Evolutionary conservation across 257 asterid species (phyloP).

Genomic region (Cordia subcordata): DNA sequence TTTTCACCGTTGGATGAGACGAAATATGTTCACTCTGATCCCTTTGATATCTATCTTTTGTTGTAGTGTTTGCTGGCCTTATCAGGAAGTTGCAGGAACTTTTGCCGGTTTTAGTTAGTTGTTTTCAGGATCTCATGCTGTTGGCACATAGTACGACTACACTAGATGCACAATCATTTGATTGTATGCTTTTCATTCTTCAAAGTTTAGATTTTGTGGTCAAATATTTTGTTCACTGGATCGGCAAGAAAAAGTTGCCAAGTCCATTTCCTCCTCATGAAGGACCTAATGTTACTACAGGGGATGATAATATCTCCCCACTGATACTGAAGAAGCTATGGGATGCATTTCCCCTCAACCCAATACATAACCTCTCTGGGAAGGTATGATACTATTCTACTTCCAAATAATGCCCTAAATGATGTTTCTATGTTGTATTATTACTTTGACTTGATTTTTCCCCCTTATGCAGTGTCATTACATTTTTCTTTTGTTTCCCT

Average conservation of each 20-base stretch:
- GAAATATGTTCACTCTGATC: slow-evolving; percentile 5
- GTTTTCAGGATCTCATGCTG: slow-evolving; percentile 62
- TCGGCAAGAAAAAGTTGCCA: slow-evolving; percentile 24
- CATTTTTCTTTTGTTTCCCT: too few relatives aligned
- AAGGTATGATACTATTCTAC: slow-evolving; percentile 37
- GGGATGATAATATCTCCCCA: slow-evolving; percentile 38
- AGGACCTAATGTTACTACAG: slow-evolving; percentile 20
- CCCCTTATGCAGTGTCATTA: too few relatives aligned
- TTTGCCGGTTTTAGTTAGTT: slow-evolving; percentile 62
- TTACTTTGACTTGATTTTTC: too few relatives aligned
- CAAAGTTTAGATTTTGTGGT: slow-evolving; percentile 63
- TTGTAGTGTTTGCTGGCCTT: slow-evolving; percentile 57
- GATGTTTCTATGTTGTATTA: too few relatives aligned
- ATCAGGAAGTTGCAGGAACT: slow-evolving; percentile 54
- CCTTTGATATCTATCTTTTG: slow-evolving; percentile 17
- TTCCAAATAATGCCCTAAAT: too few relatives aligned
- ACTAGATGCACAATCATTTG: slow-evolving; percentile 60
- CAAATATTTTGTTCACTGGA: slow-evolving; percentile 38
- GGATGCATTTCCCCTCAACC: slow-evolving; percentile 68
- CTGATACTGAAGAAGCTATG: slow-evolving; percentile 60
- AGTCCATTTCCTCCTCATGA: slow-evolving; percentile 15
- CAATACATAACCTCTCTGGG: slow-evolving; percentile 36
- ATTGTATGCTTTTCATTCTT: slow-evolving; percentile 71
- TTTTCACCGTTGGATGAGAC: slow-evolving; percentile 4
- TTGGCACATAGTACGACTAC: slow-evolving; percentile 35